phyloP scores from a whole-genome alignment of 164 flowering plant genomes.

The Piper longum region DNA sequence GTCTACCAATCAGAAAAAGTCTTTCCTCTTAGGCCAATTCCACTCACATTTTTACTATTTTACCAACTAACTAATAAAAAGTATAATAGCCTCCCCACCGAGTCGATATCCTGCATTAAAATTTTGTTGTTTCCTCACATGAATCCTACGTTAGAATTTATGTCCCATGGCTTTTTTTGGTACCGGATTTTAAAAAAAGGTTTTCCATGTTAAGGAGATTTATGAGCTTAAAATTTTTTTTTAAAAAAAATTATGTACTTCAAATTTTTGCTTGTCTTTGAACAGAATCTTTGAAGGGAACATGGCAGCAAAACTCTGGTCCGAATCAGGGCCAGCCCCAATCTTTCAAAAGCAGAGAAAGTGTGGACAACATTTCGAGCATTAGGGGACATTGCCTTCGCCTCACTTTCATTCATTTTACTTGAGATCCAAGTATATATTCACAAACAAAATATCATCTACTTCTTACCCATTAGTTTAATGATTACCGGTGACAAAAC shows the following conservation, averaged over 20 bases:
- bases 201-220: neutral
- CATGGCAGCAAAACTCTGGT: constrained; percentile 33
- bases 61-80: too few species aligned
- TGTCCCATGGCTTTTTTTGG: too few species aligned
- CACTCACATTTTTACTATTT: too few species aligned
- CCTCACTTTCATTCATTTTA: constrained; percentile 54
- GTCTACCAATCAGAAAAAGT: too few species aligned
- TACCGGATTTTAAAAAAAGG: too few species aligned
- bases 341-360: constrained; percentile 29
- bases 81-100: too few species aligned
- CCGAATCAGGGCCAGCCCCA: constrained; percentile 51
- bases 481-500: too few species aligned
- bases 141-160: too few species aligned
- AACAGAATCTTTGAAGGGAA: constrained; percentile 26
- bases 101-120: too few species aligned
- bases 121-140: too few species aligned
- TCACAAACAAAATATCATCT: neutral
- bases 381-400: constrained; percentile 74
- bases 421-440: constrained; percentile 53
- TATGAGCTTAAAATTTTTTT: neutral
- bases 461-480: neutral
- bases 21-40: too few species aligned
- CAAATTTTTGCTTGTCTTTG: neutral
- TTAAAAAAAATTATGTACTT: neutral
- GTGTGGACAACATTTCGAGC: constrained; percentile 47